phyloP scores from a whole-genome alignment of 176 grass and related monocot genomes.

The Triticum dicoccoides region DNA sequence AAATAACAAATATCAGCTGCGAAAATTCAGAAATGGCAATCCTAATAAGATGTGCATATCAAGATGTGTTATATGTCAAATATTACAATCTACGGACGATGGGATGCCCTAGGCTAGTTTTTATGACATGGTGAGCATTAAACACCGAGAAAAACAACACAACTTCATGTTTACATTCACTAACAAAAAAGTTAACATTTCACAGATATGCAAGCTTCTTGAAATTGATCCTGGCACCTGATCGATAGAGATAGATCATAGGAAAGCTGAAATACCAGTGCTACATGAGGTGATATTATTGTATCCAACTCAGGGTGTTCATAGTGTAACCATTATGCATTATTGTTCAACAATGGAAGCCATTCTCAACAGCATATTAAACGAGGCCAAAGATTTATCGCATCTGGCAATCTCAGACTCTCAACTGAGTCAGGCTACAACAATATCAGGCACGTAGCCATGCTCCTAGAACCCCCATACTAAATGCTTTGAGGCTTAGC shows the following conservation, averaged over 20 bases:
- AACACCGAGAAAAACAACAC: conserved; percentile 6
- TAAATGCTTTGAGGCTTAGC: too few species aligned
- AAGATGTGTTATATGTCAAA: neutral
- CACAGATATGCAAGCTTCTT: neutral
- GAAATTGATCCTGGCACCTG: neutral
- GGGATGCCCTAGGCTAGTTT: neutral
- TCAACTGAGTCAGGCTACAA: neutral
- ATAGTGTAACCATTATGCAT: neutral
- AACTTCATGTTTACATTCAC: neutral
- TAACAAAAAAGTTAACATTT: neutral
- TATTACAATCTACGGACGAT: neutral
- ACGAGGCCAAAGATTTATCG: neutral
- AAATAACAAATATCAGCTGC: conserved; percentile 30
- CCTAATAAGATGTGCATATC: conserved; percentile 1
- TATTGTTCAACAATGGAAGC: neutral
- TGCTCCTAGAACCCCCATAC: neutral
- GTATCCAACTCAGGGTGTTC: neutral
- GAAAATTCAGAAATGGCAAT: neutral
- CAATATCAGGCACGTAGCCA: neutral
- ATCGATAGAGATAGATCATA: neutral
- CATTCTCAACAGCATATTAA: neutral
- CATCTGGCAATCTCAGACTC: neutral
- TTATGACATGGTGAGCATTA: neutral
- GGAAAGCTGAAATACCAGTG: neutral
- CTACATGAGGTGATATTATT: neutral